Evolutionary conservation across 2,329 filamentous ascomycete genomes (phyloP).

Genomic region (Hymenotorrendiella dingleyae): DNA sequence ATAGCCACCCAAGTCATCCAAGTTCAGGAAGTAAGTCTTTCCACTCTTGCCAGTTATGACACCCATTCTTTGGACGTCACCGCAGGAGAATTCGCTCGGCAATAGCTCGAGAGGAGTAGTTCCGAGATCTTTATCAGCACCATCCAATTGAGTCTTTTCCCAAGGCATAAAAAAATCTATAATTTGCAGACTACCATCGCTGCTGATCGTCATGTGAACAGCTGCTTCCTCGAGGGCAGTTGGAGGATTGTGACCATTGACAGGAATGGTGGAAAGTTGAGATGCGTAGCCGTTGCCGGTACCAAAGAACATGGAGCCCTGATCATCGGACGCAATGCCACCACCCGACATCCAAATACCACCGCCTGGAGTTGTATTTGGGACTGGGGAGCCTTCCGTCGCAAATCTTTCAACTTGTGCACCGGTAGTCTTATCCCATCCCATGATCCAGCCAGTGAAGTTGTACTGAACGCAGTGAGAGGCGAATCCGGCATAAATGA

Average conservation of each 20-base stretch:
- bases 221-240: slow-evolving; percentile 43
- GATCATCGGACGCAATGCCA: slow-evolving; percentile 41
- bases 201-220: slow-evolving; percentile 41
- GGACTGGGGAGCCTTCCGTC: slow-evolving; percentile 38
- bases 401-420: slow-evolving; percentile 38
- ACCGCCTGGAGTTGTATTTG: slow-evolving; percentile 34
- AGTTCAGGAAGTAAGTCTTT: slow-evolving; percentile 44
- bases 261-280: slow-evolving; percentile 38
- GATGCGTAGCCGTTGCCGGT: slow-evolving; percentile 44
- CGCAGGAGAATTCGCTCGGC: slow-evolving; percentile 39
- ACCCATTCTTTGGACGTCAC: slow-evolving; percentile 40
- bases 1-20: slow-evolving; percentile 45
- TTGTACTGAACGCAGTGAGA: slow-evolving; percentile 48
- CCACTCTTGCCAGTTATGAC: slow-evolving; percentile 44
- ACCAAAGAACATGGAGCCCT: slow-evolving; percentile 41
- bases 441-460: slow-evolving; percentile 44
- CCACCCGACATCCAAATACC: slow-evolving; percentile 46
- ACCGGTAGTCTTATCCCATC: slow-evolving; percentile 42
- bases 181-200: slow-evolving; percentile 37
- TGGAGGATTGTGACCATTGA: slow-evolving; percentile 39
- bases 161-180: slow-evolving; percentile 47
- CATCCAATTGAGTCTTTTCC: slow-evolving; percentile 43
- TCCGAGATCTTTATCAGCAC: slow-evolving; percentile 43
- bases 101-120: slow-evolving; percentile 40
- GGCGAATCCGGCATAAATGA: slow-evolving; percentile 43